Conservation (phyloP, 2,329 filamentous ascomycete species). For the Monosporascus sp. region DNA sequence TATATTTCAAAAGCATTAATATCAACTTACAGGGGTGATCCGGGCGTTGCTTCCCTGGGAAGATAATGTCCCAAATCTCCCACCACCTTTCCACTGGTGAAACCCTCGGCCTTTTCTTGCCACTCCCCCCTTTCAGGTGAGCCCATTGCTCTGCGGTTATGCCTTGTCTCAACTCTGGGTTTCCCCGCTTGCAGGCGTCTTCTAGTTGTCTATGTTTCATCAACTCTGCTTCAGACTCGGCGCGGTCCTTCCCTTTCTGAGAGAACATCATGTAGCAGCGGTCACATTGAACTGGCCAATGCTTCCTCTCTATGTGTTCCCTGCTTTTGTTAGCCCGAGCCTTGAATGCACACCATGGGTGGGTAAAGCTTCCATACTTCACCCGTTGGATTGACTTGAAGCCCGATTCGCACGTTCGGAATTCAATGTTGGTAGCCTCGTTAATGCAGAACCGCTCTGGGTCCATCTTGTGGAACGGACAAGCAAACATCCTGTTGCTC, state of each 20-base stretch:
- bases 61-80: conserved; percentile 7
- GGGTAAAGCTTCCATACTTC: conserved; percentile 1
- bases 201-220: conserved; percentile 3
- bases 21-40: conserved; percentile 7
- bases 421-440: conserved; percentile 1
- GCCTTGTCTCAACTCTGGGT: background rate
- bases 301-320: conserved; percentile 9
- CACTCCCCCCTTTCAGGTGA: conserved; percentile 3
- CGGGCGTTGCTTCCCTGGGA: conserved; percentile 1
- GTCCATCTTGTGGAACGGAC: conserved; percentile 9
- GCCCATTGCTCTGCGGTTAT: conserved; percentile 7
- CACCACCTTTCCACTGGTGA: conserved; percentile 8
- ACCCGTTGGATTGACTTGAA: conserved; percentile 7
- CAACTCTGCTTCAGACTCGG: conserved; percentile 3
- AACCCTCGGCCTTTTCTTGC: conserved; percentile 5
- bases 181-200: conserved; percentile 1
- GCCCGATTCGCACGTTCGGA: conserved; percentile 6
- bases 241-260: background rate
- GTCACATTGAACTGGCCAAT: conserved; percentile 6
- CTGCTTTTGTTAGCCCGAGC: background rate
- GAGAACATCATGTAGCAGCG: conserved; percentile 7
- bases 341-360: too few species aligned
- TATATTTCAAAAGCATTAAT: too few species aligned
- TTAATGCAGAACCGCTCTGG: conserved; percentile 5
- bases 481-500: conserved; percentile 1